These are phyloP conservation scores for Fusarium continuum DNA, from an alignment of 2,329 filamentous ascomycete species.

Conservation along the genomic window DNA sequence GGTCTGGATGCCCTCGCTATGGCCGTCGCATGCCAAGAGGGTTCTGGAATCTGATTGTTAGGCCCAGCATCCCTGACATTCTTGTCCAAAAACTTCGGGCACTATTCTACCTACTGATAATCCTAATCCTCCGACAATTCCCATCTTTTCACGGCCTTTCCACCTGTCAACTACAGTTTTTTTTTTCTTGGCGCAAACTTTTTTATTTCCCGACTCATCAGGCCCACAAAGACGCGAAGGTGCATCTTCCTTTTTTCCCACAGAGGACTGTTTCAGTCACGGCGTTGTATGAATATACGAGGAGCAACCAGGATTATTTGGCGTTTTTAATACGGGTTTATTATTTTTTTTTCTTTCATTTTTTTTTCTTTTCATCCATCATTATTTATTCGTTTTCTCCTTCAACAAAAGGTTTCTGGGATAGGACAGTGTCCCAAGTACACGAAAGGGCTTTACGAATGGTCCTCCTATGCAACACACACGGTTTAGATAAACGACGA, in stretches of 20 bases:
- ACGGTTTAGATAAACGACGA: constrained; percentile 42
- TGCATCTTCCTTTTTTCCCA: constrained; percentile 6
- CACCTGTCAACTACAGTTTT: constrained; percentile 5
- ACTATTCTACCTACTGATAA: constrained; percentile 37
- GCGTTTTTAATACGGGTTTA: constrained; percentile 28
- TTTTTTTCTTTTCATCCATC: constrained; percentile 15
- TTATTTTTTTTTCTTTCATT: constrained; percentile 7
- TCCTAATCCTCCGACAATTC: constrained; percentile 33
- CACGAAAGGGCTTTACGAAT: constrained; percentile 38
- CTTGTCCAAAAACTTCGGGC: background rate
- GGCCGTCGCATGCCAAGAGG: constrained; percentile 63
- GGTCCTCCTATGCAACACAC: constrained; percentile 18
- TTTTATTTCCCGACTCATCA: constrained; percentile 1
- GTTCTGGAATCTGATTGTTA: constrained; percentile 39
- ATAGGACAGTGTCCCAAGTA: constrained; percentile 38
- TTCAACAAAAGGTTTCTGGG: constrained; percentile 16
- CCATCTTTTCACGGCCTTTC: background rate
- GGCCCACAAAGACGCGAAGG: constrained; percentile 4
- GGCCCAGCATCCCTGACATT: background rate
- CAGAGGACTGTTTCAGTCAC: constrained; percentile 15
- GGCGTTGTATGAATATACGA: constrained; percentile 40
- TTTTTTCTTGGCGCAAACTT: constrained; percentile 8
- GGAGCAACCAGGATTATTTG: constrained; percentile 19
- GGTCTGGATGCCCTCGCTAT: constrained; percentile 65
- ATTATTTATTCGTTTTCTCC: constrained; percentile 6